Evolutionary conservation across 2,329 filamentous ascomycete genomes (phyloP).

Genomic region (Xylaria sp.): DNA sequence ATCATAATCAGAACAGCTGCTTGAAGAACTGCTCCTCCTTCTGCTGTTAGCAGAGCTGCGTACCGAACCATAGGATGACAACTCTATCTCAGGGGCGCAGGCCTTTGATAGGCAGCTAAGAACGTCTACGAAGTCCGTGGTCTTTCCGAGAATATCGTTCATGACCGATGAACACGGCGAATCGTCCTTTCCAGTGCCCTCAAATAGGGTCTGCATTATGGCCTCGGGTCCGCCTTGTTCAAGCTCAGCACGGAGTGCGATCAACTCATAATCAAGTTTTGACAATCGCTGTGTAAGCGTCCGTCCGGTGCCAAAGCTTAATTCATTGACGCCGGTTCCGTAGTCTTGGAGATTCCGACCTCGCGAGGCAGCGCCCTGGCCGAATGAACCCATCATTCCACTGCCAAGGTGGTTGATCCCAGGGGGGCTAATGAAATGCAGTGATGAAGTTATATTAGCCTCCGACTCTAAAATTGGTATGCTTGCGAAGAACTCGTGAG

Average conservation of each 20-base stretch:
- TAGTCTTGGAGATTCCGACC: neutral
- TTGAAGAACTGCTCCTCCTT: neutral
- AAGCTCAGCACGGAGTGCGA: neutral
- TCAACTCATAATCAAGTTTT: conserved; percentile 3
- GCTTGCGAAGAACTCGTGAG: neutral
- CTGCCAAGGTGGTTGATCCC: neutral
- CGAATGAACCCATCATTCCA: neutral
- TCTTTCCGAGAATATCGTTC: conserved; percentile 6
- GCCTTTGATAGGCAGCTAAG: conserved; percentile 1
- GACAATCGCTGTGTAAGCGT: neutral
- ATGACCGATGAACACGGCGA: neutral
- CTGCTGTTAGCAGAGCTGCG: neutral
- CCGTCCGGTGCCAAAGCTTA: neutral
- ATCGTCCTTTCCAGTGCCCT: neutral
- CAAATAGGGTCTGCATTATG: conserved; percentile 7
- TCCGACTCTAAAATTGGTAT: neutral
- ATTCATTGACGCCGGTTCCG: neutral
- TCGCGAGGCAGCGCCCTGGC: neutral
- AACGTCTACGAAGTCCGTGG: conserved; percentile 1
- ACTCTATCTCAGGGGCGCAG: neutral
- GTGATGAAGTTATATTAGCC: neutral
- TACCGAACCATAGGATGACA: neutral
- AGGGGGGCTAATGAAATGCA: neutral
- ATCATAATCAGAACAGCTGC: neutral
- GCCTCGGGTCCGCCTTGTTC: conserved; percentile 1